Evolutionary conservation across 202 grass and related monocot species (phyloP), one percentile per base, ranked within the genome.

Genomic region (Alloteropsis angusta): DNA sequence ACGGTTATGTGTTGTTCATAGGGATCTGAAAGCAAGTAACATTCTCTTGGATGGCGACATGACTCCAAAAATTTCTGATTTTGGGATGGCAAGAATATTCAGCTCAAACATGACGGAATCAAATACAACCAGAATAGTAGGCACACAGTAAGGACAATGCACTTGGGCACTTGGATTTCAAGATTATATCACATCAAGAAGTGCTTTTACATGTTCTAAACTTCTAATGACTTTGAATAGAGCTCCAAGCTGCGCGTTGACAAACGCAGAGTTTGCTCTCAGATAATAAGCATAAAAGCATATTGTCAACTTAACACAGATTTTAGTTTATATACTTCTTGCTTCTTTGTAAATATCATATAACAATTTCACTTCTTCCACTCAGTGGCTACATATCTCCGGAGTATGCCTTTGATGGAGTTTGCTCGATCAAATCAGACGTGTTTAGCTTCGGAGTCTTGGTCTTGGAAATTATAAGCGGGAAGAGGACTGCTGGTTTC

Each of bases 1-100:
- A 25, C 71, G 74, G 9, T 57, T 91, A 71, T 84, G 82, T 80
- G 75, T 95, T 25, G 79, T 94, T 84, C 88, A 94, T 39, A 59
- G 92, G 50, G 92, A 94, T 87, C 59, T 94, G 41, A 90, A 94
- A 88, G 85, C 88, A 17, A 90, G 91, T 73, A 94, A 94, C 38
- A 88, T 94, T 68, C 82, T 90, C 59, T 69, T 94, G 34, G 92
- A 91, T 47, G 38, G 54, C 9, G 18, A 77, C 41, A 94, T 94
- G 86, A 82, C 65, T 60, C 88, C 88, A 32, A 91, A 91, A 80
- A 89, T 91, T 72, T 89, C 92, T 63, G 88, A 94, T 69, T 94
- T 94, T 64, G 92, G 88, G 45, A 75, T 94, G 36, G 88, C 83
- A 50, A 90, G 63, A 71, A 80, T 93, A 64, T 88, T 91, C 57